These are phyloP conservation scores for Miscanthus lutarioriparius DNA, from an alignment of 176 grass and related monocot species.

Conservation along the genomic window DNA sequence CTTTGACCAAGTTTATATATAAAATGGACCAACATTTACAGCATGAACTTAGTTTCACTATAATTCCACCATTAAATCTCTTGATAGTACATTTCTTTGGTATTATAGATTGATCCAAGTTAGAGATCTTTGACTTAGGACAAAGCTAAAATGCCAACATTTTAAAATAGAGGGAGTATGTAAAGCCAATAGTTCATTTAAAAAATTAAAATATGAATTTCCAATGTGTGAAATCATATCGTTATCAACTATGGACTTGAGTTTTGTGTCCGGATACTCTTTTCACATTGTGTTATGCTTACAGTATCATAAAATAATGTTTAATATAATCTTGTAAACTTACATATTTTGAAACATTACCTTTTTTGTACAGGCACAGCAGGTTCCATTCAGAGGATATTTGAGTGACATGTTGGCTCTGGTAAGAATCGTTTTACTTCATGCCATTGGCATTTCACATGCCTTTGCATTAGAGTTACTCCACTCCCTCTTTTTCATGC, in stretches of 20 bases:
- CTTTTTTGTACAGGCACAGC: constrained; percentile 53
- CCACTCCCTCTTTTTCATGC: background rate
- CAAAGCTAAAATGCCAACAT: background rate
- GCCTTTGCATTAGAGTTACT: background rate
- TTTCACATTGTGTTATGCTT: background rate
- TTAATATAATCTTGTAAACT: background rate
- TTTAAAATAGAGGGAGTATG: background rate
- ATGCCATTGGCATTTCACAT: background rate
- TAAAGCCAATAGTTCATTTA: background rate
- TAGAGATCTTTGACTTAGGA: background rate
- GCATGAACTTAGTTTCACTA: background rate
- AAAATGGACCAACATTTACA: background rate
- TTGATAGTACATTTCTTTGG: background rate
- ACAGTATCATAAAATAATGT: background rate
- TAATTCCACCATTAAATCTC: background rate
- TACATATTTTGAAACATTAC: constrained; percentile 18
- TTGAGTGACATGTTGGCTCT: constrained; percentile 86
- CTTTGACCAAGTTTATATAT: background rate
- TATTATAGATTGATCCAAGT: background rate
- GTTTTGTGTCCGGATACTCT: background rate
- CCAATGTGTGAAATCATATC: background rate
- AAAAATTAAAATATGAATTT: background rate
- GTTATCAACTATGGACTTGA: background rate
- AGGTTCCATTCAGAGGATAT: constrained; percentile 87
- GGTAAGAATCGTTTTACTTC: constrained; percentile 48